phyloP scores from a whole-genome alignment of 2,329 filamentous ascomycete species.

The Penicillium aurantiogriseum region DNA sequence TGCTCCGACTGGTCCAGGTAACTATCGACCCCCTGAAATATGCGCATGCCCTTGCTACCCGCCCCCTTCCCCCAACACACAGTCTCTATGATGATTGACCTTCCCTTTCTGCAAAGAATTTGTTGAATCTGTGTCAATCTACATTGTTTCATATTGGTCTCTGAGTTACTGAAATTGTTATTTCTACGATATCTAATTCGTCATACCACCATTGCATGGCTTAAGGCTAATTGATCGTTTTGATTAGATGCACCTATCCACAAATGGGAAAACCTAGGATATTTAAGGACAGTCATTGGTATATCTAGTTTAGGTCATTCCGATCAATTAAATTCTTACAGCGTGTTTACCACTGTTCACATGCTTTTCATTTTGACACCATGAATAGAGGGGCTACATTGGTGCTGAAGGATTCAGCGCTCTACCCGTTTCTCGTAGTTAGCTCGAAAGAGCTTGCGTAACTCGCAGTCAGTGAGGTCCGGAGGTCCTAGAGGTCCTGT shows the following conservation, averaged over 20 bases:
- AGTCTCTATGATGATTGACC: conserved; percentile 17
- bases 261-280: neutral
- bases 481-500: no score
- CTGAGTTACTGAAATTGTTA: conserved; percentile 10
- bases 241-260: neutral
- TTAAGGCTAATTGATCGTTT: conserved; percentile 1
- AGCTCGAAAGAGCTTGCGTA: neutral
- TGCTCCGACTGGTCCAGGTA: conserved; percentile 9
- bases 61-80: neutral
- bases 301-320: neutral
- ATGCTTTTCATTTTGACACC: neutral
- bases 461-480: neutral
- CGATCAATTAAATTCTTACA: neutral
- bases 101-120: conserved; percentile 19
- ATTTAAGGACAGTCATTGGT: neutral
- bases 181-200: neutral
- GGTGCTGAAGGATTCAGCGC: no score
- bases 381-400: neutral
- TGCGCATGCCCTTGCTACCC: neutral
- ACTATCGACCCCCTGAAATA: neutral
- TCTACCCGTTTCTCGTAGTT: neutral
- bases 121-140: conserved; percentile 17
- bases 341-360: neutral
- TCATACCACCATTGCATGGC: neutral
- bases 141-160: conserved; percentile 20